phyloP scores from a whole-genome alignment of 2,329 filamentous ascomycete species.

The Fusarium armeniacum region DNA sequence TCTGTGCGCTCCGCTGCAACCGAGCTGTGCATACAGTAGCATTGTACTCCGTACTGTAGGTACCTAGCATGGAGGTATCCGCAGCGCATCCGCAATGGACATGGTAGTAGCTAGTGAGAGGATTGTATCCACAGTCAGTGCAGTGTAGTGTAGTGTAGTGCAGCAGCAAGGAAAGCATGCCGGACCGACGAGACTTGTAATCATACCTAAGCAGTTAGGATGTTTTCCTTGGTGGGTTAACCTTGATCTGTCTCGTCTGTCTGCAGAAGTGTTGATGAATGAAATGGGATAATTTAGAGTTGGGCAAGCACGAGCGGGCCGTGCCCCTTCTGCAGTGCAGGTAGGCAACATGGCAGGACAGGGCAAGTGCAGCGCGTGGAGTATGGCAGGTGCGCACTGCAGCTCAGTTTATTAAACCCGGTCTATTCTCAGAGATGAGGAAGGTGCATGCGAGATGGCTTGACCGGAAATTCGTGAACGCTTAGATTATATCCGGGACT shows the following conservation, averaged over 20 bases:
- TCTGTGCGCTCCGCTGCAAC: constrained; percentile 6
- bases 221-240: neutral
- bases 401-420: constrained; percentile 9
- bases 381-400: neutral
- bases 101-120: neutral
- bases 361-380: neutral
- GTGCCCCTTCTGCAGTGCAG: constrained; percentile 8
- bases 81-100: neutral
- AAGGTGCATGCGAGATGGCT: constrained; percentile 4
- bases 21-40: constrained; percentile 1
- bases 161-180: neutral
- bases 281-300: constrained; percentile 14
- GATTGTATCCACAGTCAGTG: neutral
- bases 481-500: neutral
- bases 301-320: constrained; percentile 7
- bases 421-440: constrained; percentile 4
- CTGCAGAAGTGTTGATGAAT: neutral
- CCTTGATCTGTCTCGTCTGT: neutral
- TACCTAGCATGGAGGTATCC: neutral
- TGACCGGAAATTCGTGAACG: neutral
- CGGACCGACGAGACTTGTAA: constrained; percentile 11
- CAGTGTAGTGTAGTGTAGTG: too few species aligned
- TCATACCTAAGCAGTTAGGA: constrained; percentile 8
- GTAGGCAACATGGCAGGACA: neutral
- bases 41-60: neutral